Evolutionary conservation across 78 protist genomes (phyloP), one percentile per base, ranked within the genome.

Genomic region (Neovahlkampfia damariscottae): DNA sequence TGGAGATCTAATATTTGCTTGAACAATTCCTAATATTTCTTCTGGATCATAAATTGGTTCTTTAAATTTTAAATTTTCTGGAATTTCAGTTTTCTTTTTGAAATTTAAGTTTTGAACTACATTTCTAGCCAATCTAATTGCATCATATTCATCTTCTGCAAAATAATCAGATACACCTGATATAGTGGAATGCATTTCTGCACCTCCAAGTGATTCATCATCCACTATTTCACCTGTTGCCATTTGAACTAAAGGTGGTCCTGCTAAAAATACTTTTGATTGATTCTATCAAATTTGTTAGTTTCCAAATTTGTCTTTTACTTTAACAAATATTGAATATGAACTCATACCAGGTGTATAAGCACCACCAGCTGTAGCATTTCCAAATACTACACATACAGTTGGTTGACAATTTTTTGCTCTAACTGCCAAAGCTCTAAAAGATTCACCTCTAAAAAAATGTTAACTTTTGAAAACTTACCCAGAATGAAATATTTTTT

Each of bases 311-410:
- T n/a, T 39, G 36, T 36, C 75, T 6, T 3, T 71, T 38, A 19
- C 77, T 68, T 78, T 71, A 19, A 78, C 82, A 10, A 78, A 34
- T 8, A 78, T 7, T 30, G 10, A n/a, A 34, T 78, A 70, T 67
- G 69, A 74, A 35, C 38, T 19, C 82, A 78, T 78, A n/a, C 77
- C 82, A 30, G 82, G 82, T 27, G 6, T n/a, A 9, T 78, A 78
- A 10, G 82, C 82, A 34, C 82, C 82, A 32, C 82, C 82, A 0
- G 84, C 78, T 30, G 83, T 78, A 29, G 68, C 31, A 27, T 40
- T 3, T 34, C 82, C 82, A 39, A 70, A 71, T 28, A 78, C 82
- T 9, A 78, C 77, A 2, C 78, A n/a, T 2, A 78, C 9, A 6
- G 0, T 1, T 32, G 77, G 4, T 59, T 27, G 2, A 27, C 77